Conservation (phyloP, 2,329 filamentous ascomycete species). For the Aureobasidium sp. region DNA sequence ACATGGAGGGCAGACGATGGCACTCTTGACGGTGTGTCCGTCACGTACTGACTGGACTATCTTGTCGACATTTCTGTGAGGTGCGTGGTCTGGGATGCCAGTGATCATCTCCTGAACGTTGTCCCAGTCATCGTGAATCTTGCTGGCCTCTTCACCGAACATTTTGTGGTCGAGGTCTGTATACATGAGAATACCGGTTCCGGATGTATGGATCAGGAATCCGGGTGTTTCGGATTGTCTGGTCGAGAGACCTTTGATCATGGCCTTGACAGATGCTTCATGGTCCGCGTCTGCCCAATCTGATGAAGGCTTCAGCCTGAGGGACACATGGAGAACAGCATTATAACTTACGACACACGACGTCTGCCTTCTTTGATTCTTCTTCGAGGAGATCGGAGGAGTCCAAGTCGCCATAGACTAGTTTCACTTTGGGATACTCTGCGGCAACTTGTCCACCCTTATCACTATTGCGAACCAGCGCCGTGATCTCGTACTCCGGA, state of each 20-base stretch:
- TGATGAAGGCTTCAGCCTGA: slow-evolving; percentile 12
- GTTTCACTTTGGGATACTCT: slow-evolving; percentile 35
- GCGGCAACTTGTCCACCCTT: slow-evolving; percentile 13
- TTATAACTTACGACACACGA: slow-evolving; percentile 36
- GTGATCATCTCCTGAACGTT: slow-evolving; percentile 46
- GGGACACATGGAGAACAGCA: not conserved
- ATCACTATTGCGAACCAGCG: slow-evolving; percentile 36
- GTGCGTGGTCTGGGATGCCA: slow-evolving; percentile 46
- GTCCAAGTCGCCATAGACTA: slow-evolving; percentile 45
- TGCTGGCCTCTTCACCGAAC: slow-evolving; percentile 40
- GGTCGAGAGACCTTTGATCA: slow-evolving; percentile 42
- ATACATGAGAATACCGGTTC: slow-evolving; percentile 48
- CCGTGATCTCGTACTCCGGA: slow-evolving; percentile 42
- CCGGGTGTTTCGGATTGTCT: slow-evolving; percentile 31
- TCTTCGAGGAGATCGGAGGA: slow-evolving; percentile 36
- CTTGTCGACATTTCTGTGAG: slow-evolving; percentile 62
- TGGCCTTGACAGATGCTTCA: slow-evolving; percentile 38
- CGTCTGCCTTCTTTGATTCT: slow-evolving; percentile 42
- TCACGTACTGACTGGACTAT: slow-evolving; percentile 48
- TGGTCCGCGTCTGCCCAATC: slow-evolving; percentile 43
- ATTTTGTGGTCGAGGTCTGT: slow-evolving; percentile 38
- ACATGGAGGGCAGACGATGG: slow-evolving; percentile 57
- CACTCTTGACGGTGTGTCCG: slow-evolving; percentile 46
- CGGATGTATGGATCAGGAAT: slow-evolving; percentile 44
- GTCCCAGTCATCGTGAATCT: slow-evolving; percentile 51